A percentile compares a stretch with the other conserved stretches of the same genome.
Conservation (phyloP, 1,284 basidiomycete genomes). For the Ceratobasidium sp. region DNA sequence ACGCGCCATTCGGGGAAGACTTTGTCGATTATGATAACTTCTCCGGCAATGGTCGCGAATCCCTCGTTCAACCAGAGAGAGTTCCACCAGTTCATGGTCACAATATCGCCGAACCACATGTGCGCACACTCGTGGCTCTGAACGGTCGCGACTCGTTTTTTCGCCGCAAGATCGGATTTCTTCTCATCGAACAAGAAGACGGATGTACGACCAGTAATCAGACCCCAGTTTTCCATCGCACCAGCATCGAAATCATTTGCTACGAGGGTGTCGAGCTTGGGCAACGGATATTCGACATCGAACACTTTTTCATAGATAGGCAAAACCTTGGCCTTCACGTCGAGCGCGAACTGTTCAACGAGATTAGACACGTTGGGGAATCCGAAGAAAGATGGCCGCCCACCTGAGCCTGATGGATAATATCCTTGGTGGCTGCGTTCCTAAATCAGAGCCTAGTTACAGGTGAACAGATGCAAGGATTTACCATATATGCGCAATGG, state of each 20-base stretch:
- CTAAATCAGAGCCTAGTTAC: not conserved
- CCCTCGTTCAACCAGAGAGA: constrained; percentile 61
- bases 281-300: constrained; percentile 88
- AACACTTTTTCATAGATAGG: constrained; percentile 95
- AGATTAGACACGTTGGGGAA: not conserved
- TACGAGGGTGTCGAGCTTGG: constrained; percentile 83
- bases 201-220: constrained; percentile 89
- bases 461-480: constrained; percentile 41
- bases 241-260: constrained; percentile 89
- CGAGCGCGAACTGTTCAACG: constrained; percentile 70
- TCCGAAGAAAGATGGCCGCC: not conserved
- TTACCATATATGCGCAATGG: constrained; percentile 85
- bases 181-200: constrained; percentile 84
- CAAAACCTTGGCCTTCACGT: constrained; percentile 85
- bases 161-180: constrained; percentile 75
- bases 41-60: constrained; percentile 79
- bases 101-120: constrained; percentile 71
- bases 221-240: constrained; percentile 96
- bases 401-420: constrained; percentile 74
- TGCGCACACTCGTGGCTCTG: constrained; percentile 76
- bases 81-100: constrained; percentile 51
- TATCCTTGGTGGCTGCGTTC: constrained; percentile 76
- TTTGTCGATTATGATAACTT: constrained; percentile 85
- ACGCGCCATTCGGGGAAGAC: constrained; percentile 73
- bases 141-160: constrained; percentile 78